Evolutionary conservation across 441 rosid genomes (phyloP).

Genomic region (Cnidoscolus chayamansa): DNA sequence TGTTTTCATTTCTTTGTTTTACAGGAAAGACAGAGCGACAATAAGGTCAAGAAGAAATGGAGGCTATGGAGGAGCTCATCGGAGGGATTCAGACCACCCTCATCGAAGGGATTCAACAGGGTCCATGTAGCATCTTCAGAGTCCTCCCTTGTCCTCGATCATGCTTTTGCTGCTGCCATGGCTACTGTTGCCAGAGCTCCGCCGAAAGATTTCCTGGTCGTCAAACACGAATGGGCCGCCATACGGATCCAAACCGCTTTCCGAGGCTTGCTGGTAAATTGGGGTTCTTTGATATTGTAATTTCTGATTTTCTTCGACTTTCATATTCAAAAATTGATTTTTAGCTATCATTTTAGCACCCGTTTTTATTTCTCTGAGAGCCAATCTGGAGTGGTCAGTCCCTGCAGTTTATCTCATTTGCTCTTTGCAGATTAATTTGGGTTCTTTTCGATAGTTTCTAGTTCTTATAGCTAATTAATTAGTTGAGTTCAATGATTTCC

Average conservation of each 20-base stretch:
- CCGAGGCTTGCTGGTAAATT: slow-evolving; percentile 63
- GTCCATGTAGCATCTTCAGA: slow-evolving; percentile 26
- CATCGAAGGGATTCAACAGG: slow-evolving; percentile 41
- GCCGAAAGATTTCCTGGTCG: no score
- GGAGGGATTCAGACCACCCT: slow-evolving; percentile 48
- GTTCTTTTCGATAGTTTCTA: not conserved
- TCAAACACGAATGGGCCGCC: slow-evolving; percentile 35
- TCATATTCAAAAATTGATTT: not conserved
- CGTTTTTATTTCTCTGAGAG: not conserved
- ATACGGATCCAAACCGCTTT: slow-evolving; percentile 75
- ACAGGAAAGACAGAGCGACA: slow-evolving; percentile 42
- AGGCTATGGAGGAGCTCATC: slow-evolving; percentile 87
- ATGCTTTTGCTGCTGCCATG: no score
- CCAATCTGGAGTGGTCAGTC: not conserved
- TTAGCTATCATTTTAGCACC: not conserved
- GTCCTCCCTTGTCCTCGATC: slow-evolving; percentile 23
- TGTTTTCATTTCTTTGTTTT: slow-evolving; percentile 5
- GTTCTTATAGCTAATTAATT: not conserved
- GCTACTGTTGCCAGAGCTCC: no score
- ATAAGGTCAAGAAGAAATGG: slow-evolving; percentile 80
- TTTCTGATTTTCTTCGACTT: not conserved
- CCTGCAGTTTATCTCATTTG: no score
- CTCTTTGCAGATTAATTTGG: not conserved
- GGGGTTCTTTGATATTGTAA: slow-evolving; percentile 7
- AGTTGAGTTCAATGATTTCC: no score